Evolutionary conservation across 2,329 filamentous ascomycete genomes (phyloP), one percentile per base, ranked within the genome.

Genomic region (Fusarium austroafricanum): DNA sequence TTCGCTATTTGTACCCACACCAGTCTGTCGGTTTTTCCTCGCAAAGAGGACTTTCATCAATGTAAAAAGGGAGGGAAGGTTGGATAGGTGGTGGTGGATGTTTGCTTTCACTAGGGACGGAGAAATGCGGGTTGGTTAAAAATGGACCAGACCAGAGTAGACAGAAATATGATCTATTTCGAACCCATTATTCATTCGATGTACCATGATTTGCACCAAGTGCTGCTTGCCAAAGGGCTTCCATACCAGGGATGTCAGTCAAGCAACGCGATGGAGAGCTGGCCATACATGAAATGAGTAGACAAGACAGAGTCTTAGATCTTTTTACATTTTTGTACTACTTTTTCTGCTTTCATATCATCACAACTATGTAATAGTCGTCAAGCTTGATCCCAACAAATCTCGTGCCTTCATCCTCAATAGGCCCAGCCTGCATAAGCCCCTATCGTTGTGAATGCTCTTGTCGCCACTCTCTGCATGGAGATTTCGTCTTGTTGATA

Each of bases 111-210:
- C 23, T 31, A 45, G 33, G 43, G 29, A 46, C 10, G 52, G 33
- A 39, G 45, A 65, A 45, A 57, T 46, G 40, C 47, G 39, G 40
- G 29, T 29, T 37, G 44, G 51, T 53, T 47, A 20, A 47, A 45
- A 44, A 54, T 45, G 49, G 52, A 62, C 29, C 63, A 68, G 42
- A 62, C 35, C 50, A 38, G 43, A 44, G 63, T 65, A 68, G 60
- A 67, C 42, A 61, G 43, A 69, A 51, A 66, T 49, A 58, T 40
- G 52, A 67, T 40, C 61, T 46, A 55, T 50, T 49, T 39, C n/a
- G 54, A 51, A 55, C 33, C 12, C 21, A 62, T 26, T 26, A 26
- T 38, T 15, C 23, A 26, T 38, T 15, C 23, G 35, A 45, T 46
- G 14, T n/a, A 38, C 15, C 14, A 12, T 45, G 35, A 26, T 20